Conservation (phyloP, 108 stramenopile species). For the Fragilariopsis cylindrus region DNA sequence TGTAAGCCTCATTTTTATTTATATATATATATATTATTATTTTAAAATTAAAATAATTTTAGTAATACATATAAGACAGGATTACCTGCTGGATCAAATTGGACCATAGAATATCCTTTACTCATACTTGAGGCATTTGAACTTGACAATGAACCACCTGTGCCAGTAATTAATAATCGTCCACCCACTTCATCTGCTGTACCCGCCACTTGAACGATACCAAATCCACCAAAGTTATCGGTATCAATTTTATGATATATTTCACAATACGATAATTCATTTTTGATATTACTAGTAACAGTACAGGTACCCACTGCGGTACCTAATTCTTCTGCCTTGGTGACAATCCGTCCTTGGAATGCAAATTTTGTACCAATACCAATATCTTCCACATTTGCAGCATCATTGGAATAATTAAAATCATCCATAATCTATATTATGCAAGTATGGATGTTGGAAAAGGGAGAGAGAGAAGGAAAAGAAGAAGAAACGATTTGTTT, state of each 20-base stretch:
- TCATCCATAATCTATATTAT: conserved; percentile 30
- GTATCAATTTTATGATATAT: conserved; percentile 26
- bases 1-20: no score
- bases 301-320: conserved; percentile 11
- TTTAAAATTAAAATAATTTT: no score
- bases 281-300: conserved; percentile 18
- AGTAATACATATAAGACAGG: conserved; percentile 30
- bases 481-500: no score
- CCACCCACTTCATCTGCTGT: conserved; percentile 26
- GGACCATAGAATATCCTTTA: conserved; percentile 17
- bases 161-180: conserved; percentile 25
- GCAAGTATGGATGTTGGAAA: no score
- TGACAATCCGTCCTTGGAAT: conserved; percentile 27
- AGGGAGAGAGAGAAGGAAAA: no score
- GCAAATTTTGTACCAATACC: conserved; percentile 25
- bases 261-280: conserved; percentile 22
- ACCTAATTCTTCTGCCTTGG: conserved; percentile 18
- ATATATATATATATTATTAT: no score
- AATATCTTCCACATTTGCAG: conserved; percentile 2
- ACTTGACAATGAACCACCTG: conserved; percentile 12
- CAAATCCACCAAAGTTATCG: conserved; percentile 17
- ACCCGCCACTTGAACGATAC: conserved; percentile 17
- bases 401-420: conserved; percentile 21
- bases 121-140: background rate
- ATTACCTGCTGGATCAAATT: conserved; percentile 31